phyloP scores from a whole-genome alignment of 129 eudicot genomes.

The Flaveria linearis region DNA sequence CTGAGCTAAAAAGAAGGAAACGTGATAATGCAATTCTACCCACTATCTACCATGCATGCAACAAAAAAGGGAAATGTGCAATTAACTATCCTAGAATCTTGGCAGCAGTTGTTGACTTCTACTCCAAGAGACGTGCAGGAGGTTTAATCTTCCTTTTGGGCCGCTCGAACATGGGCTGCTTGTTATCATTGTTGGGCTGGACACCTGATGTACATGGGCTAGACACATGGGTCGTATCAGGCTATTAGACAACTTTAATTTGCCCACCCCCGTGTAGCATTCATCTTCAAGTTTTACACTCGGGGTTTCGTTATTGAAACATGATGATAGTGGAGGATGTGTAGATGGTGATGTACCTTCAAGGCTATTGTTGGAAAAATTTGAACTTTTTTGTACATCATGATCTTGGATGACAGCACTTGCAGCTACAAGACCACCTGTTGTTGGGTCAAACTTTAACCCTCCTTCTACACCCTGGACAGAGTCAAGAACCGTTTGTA shows the following conservation, averaged over 20 bases:
- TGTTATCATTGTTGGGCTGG: too few relatives aligned
- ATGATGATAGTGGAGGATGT: slow-evolving; percentile 34
- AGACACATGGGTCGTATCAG: too few relatives aligned
- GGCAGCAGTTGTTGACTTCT: too few relatives aligned
- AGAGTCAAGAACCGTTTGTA: slow-evolving; percentile 84
- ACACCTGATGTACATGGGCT: too few relatives aligned
- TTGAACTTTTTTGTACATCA: slow-evolving; percentile 38
- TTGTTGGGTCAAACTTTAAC: slow-evolving; percentile 69
- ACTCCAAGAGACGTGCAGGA: too few relatives aligned
- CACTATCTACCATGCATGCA: too few relatives aligned
- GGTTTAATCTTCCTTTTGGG: too few relatives aligned
- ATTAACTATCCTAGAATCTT: too few relatives aligned
- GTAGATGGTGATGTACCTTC: slow-evolving; percentile 32
- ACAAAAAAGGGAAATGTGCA: too few relatives aligned
- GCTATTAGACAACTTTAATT: slow-evolving; percentile 23
- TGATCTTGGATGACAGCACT: slow-evolving; percentile 49
- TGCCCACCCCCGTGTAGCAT: slow-evolving; percentile 31
- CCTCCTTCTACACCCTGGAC: slow-evolving; percentile 94
- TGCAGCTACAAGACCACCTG: slow-evolving; percentile 72
- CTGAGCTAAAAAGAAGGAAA: too few relatives aligned
- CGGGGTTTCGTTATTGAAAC: slow-evolving; percentile 29
- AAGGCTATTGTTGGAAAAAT: slow-evolving; percentile 32
- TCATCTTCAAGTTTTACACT: slow-evolving; percentile 55
- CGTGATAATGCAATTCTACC: too few relatives aligned
- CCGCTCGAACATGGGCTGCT: too few relatives aligned